Base-by-base conservation (phyloP, 2,329 filamentous ascomycete genomes). In the Clarireedia hainanense region DNA sequence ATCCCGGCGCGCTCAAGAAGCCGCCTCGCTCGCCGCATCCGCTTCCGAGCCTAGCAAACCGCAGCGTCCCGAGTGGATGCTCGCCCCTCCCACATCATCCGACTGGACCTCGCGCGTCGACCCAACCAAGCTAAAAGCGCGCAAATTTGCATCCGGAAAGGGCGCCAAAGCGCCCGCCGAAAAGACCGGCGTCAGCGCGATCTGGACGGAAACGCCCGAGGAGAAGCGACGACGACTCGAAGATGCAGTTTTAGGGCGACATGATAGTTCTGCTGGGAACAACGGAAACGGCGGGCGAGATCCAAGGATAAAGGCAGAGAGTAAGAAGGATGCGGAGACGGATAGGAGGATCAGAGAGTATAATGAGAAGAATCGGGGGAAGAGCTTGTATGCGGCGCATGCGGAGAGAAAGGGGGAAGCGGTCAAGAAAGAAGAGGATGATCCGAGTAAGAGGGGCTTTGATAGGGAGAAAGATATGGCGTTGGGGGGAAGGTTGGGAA, bases 381-480 rank as follows among this genome's bases (percentile, higher is more conserved):
- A 74, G 67, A 84, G 78, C 59, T 72, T 86, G 46, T 80, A 81
- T 60, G 80, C 84, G 61, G 66, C 72, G 70, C 67, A 61, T 49
- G 42, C 59, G 57, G 80, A 84, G 60, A 65, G 72, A 71, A 68
- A 58, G 69, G 59, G 60, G 47, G 62, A 50, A 27, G 61, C 57
- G 15, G 57, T 57, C 6, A 54, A 55, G 55, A 53, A 63, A 6
- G 83, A 89, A 60, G 89, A 94, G 23, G 92, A 96, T 71, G 91
- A 97, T 68, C 92, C 94, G 0, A 96, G 90, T 70, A 86, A 88
- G 71, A 79, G 92, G 58, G 86, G 83, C 0, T 97, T 97, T 72
- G 90, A 96, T 73, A 80, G 84, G 60, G 89, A 96, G 70, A 97
- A 96, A 74, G 94, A 97, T 70, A 96, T 97, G 83, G 86, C 83